Conservation (phyloP, 768 basidiomycete genomes). For the Rhizopogon vesiculosus region DNA sequence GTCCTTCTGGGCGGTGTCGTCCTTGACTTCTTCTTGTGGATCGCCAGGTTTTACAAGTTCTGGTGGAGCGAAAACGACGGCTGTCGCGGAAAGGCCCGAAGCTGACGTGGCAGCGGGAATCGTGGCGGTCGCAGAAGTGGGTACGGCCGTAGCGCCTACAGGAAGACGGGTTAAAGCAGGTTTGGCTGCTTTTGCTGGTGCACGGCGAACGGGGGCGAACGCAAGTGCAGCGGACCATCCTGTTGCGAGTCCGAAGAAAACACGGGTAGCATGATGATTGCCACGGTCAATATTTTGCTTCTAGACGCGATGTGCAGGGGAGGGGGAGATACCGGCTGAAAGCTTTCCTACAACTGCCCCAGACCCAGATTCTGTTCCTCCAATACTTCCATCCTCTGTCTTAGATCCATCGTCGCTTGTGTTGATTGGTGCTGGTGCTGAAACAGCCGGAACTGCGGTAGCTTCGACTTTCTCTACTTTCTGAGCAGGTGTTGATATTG, state of each 20-base stretch:
- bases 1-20: constrained; percentile 22
- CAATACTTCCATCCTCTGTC: constrained; percentile 20
- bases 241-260: constrained; percentile 31
- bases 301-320: constrained; percentile 33
- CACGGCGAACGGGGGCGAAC: constrained; percentile 78
- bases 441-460: constrained; percentile 14
- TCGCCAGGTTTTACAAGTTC: constrained; percentile 34
- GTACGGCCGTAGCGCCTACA: constrained; percentile 47
- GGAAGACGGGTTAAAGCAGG: constrained; percentile 43
- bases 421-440: constrained; percentile 14
- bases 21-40: constrained; percentile 23
- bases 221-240: constrained; percentile 90
- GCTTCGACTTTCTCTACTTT: constrained; percentile 15
- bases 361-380: constrained; percentile 20
- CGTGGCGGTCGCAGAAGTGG: constrained; percentile 11
- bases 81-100: constrained; percentile 44
- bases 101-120: constrained; percentile 22
- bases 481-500: constrained; percentile 15
- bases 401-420: constrained; percentile 20
- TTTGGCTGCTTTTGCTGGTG: constrained; percentile 44
- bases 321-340: constrained; percentile 53
- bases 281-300: constrained; percentile 33
- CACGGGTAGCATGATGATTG: constrained; percentile 22
- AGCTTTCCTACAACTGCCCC: constrained; percentile 37
- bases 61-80: constrained; percentile 70